These are phyloP conservation scores for Boletus sensibilis DNA, from an alignment of 768 basidiomycete genomes.

Conservation along the genomic window DNA sequence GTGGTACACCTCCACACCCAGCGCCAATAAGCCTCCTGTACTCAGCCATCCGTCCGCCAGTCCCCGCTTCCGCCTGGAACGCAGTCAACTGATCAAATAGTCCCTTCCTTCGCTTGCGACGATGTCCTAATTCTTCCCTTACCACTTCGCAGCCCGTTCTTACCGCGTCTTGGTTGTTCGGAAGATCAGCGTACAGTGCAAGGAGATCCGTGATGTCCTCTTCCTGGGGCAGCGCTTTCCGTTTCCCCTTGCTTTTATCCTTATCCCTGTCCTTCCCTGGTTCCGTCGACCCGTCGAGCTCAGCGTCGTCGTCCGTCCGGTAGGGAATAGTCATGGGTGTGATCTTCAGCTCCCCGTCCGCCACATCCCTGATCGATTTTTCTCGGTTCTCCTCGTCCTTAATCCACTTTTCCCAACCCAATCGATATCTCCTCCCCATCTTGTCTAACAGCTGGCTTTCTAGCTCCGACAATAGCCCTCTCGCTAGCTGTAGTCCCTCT, in stretches of 20 bases:
- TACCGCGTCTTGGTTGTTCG: conserved; percentile 55
- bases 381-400: conserved; percentile 83
- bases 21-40: conserved; percentile 88
- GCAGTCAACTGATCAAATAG: conserved; percentile 75
- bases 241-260: conserved; percentile 55
- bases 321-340: conserved; percentile 46
- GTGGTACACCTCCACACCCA: conserved; percentile 83
- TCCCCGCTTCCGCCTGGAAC: conserved; percentile 88
- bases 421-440: conserved; percentile 78
- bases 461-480: conserved; percentile 55
- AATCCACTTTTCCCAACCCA: conserved; percentile 94
- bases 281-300: conserved; percentile 38
- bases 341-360: conserved; percentile 54
- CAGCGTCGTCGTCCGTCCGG: conserved; percentile 46
- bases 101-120: conserved; percentile 65
- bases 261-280: conserved; percentile 40
- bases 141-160: conserved; percentile 56
- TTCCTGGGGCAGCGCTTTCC: conserved; percentile 44
- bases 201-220: conserved; percentile 69
- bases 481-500: conserved; percentile 61
- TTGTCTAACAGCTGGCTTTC: conserved; percentile 66
- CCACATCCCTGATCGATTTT: conserved; percentile 58
- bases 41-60: conserved; percentile 83
- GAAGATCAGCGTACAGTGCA: conserved; percentile 54
- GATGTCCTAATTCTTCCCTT: conserved; percentile 61